Conservation (phyloP, 192 early-diverging fungal species). For the Linnemannia elongata region DNA sequence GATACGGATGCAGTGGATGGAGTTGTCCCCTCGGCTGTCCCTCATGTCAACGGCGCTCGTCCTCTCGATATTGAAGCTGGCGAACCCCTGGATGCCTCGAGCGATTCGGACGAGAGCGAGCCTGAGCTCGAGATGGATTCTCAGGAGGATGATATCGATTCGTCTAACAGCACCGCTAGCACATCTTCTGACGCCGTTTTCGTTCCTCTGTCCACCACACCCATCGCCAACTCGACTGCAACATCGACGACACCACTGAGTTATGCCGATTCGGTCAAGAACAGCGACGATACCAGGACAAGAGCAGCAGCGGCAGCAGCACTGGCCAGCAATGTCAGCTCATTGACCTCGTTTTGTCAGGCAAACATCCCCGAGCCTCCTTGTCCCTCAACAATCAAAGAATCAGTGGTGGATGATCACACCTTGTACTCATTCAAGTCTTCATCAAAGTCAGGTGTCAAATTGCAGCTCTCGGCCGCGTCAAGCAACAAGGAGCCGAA, state of each 20-base stretch:
- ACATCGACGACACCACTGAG: slow-evolving; percentile 15
- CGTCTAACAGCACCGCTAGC: not conserved
- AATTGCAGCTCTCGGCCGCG: not conserved
- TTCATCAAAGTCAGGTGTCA: slow-evolving; percentile 12
- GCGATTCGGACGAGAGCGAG: not conserved
- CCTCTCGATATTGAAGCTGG: slow-evolving; percentile 48
- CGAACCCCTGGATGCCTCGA: slow-evolving; percentile 9
- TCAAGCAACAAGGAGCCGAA: slow-evolving; percentile 1
- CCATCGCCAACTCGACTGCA: not conserved
- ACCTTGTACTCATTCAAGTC: not conserved
- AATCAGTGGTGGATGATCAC: not conserved
- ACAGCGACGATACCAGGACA: slow-evolving; percentile 19
- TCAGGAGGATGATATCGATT: not conserved
- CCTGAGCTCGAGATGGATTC: slow-evolving; percentile 8
- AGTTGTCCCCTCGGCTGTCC: slow-evolving; percentile 25
- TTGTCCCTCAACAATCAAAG: not conserved
- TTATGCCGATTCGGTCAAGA: slow-evolving; percentile 45
- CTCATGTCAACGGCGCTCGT: slow-evolving; percentile 19
- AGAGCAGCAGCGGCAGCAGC: not conserved
- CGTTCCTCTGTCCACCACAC: slow-evolving; percentile 13
- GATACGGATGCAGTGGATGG: slow-evolving; percentile 16
- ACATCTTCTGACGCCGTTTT: not conserved
- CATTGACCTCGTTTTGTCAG: slow-evolving; percentile 49
- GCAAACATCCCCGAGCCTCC: slow-evolving; percentile 48
- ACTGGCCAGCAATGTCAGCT: slow-evolving; percentile 8